These are phyloP conservation scores for Gorgonomyces haynaldii DNA, from an alignment of 192 early-diverging fungal species.

Conservation along the genomic window DNA sequence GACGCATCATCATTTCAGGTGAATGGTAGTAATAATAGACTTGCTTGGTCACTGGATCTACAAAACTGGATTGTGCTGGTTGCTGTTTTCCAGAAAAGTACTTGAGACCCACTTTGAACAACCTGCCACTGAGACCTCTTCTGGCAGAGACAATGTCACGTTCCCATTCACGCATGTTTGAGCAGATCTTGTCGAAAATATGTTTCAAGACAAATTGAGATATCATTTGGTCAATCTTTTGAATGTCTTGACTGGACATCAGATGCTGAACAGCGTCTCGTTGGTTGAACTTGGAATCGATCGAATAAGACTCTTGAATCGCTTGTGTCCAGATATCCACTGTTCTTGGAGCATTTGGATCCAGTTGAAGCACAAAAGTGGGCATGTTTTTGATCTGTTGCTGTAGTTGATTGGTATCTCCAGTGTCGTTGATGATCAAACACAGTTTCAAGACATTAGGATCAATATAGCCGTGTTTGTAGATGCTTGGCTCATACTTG, in stretches of 20 bases:
- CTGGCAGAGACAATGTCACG: conserved; percentile 63
- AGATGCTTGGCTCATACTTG: conserved; percentile 42
- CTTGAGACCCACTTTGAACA: conserved; percentile 71
- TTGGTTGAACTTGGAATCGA: background rate
- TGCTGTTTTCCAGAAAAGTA: conserved; percentile 59
- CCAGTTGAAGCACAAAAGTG: too few relatives aligned
- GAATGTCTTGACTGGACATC: background rate
- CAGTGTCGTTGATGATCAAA: conserved; percentile 74
- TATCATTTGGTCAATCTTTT: background rate
- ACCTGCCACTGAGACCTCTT: conserved; percentile 76
- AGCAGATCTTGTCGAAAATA: background rate
- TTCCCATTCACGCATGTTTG: conserved; percentile 2
- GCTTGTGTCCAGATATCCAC: too few relatives aligned
- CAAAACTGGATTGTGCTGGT: conserved; percentile 22
- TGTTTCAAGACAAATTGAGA: background rate
- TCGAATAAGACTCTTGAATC: too few relatives aligned
- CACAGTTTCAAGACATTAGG: conserved; percentile 68
- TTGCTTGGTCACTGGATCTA: conserved; percentile 15
- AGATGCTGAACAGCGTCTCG: background rate
- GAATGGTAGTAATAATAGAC: conserved; percentile 39
- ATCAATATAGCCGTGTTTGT: conserved; percentile 66
- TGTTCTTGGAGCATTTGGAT: too few relatives aligned
- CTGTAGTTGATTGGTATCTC: too few relatives aligned
- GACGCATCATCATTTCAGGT: conserved; percentile 85
- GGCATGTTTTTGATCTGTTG: too few relatives aligned